Evolutionary conservation across 768 basidiomycete species (phyloP).

Genomic region (Amanita rimosa): DNA sequence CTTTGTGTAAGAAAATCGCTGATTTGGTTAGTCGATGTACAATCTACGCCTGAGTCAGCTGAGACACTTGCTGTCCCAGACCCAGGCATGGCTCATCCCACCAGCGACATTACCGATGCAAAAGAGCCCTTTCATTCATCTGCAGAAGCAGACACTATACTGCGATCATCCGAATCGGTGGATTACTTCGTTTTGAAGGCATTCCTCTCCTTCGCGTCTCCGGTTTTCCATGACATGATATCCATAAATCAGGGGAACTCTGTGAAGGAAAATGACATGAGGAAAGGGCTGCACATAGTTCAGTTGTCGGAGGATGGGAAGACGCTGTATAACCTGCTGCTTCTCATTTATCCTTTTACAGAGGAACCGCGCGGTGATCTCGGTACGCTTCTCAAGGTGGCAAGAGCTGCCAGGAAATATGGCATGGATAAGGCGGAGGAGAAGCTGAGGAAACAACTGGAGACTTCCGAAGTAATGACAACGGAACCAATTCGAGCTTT

Average conservation of each 20-base stretch:
- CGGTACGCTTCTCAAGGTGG: not conserved
- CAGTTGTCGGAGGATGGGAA: slow-evolving; percentile 8
- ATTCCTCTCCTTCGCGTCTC: slow-evolving; percentile 18
- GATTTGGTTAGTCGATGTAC: too few species aligned
- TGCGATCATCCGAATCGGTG: slow-evolving; percentile 17
- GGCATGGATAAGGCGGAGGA: not conserved
- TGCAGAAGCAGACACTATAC: slow-evolving; percentile 13
- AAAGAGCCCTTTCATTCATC: slow-evolving; percentile 2
- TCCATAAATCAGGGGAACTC: not conserved
- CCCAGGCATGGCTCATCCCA: not conserved
- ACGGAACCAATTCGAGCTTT: slow-evolving; percentile 3
- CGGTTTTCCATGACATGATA: slow-evolving; percentile 21
- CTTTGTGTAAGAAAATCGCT: not conserved
- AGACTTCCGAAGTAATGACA: not conserved
- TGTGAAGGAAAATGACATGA: not conserved
- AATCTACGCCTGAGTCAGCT: too few species aligned
- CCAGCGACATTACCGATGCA: not conserved
- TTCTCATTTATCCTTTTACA: slow-evolving; percentile 4
- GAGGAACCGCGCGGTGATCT: not conserved
- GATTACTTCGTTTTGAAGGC: slow-evolving; percentile 19
- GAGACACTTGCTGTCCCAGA: too few species aligned
- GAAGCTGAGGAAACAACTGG: not conserved
- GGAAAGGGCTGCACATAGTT: slow-evolving; percentile 6
- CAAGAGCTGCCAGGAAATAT: not conserved
- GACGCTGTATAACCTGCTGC: slow-evolving; percentile 7